Percentiles rank a stretch among this genome's conserved stretches.
These are phyloP conservation scores for Hypoxylon fragiforme DNA, from an alignment of 495 filamentous ascomycete species.

Conservation along the genomic window DNA sequence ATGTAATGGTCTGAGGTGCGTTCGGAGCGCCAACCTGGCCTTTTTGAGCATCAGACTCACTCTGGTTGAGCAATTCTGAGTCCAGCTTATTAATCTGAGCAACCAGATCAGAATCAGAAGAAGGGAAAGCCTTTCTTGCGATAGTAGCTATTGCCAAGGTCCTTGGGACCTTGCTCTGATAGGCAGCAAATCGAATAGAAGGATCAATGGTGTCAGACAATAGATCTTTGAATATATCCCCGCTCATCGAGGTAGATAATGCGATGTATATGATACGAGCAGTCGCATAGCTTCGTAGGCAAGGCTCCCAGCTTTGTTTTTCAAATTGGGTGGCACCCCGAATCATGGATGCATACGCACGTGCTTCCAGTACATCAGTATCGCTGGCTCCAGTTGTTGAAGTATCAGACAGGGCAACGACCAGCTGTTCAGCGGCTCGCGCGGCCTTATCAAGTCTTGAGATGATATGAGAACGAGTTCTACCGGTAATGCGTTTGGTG, in stretches of 20 bases:
- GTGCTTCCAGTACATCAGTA: conserved; percentile 79
- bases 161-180: conserved; percentile 82
- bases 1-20: conserved; percentile 76
- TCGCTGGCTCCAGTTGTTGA: conserved; percentile 63
- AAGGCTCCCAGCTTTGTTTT: conserved; percentile 81
- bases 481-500: conserved; percentile 73
- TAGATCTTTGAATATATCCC: conserved; percentile 81
- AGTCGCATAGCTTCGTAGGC: conserved; percentile 72
- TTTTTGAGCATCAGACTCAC: conserved; percentile 60
- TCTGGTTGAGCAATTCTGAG: conserved; percentile 66
- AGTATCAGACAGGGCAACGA: conserved; percentile 63
- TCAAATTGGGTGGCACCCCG: conserved; percentile 78
- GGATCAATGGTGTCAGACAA: conserved; percentile 86
- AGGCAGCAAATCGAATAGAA: conserved; percentile 91
- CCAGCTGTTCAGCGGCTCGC: conserved; percentile 68
- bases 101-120: conserved; percentile 62
- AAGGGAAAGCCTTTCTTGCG: conserved; percentile 73
- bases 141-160: conserved; percentile 78
- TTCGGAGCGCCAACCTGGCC: conserved; percentile 57
- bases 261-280: conserved; percentile 81
- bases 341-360: conserved; percentile 77
- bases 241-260: conserved; percentile 59
- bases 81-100: conserved; percentile 71
- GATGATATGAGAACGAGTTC: conserved; percentile 81
- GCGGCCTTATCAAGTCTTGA: conserved; percentile 82